These are phyloP conservation scores for Porogramme epimiltina DNA, from an alignment of 1,284 basidiomycete genomes.

Conservation along the genomic window DNA sequence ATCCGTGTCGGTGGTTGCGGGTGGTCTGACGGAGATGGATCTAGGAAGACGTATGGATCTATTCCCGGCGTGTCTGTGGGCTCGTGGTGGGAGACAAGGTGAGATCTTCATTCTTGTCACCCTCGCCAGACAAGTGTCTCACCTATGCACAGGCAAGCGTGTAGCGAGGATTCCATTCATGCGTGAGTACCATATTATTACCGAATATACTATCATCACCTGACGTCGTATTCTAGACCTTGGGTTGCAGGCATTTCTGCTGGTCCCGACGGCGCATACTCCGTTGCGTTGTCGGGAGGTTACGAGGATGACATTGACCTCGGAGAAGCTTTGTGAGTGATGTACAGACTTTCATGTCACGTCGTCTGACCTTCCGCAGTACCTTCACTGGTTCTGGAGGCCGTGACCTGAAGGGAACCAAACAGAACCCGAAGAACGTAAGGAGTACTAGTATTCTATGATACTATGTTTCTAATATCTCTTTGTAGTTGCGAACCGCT, in stretches of 20 bases:
- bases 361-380: slow-evolving; percentile 35
- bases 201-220: not conserved
- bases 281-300: slow-evolving; percentile 79
- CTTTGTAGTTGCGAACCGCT: slow-evolving; percentile 73
- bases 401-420: slow-evolving; percentile 80
- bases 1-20: not conserved
- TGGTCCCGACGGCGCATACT: slow-evolving; percentile 70
- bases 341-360: not conserved
- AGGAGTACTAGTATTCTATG: slow-evolving; percentile 22
- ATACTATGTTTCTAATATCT: not conserved
- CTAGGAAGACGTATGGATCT: slow-evolving; percentile 52
- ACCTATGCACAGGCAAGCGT: slow-evolving; percentile 48
- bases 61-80: slow-evolving; percentile 79
- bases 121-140: not conserved
- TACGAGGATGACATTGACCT: slow-evolving; percentile 85
- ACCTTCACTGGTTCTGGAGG: slow-evolving; percentile 83
- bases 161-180: slow-evolving; percentile 73
- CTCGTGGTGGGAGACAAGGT: slow-evolving; percentile 77
- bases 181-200: slow-evolving; percentile 51
- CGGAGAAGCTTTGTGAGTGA: slow-evolving; percentile 77
- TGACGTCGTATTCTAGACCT: slow-evolving; percentile 48
- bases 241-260: slow-evolving; percentile 79
- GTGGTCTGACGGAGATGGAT: not conserved
- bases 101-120: slow-evolving; percentile 3
- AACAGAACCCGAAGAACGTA: slow-evolving; percentile 76